Percentiles rank a stretch among this genome's conserved stretches.
phyloP scores from a whole-genome alignment of 768 basidiomycete genomes.

The Macrolepiota albuminosa region DNA sequence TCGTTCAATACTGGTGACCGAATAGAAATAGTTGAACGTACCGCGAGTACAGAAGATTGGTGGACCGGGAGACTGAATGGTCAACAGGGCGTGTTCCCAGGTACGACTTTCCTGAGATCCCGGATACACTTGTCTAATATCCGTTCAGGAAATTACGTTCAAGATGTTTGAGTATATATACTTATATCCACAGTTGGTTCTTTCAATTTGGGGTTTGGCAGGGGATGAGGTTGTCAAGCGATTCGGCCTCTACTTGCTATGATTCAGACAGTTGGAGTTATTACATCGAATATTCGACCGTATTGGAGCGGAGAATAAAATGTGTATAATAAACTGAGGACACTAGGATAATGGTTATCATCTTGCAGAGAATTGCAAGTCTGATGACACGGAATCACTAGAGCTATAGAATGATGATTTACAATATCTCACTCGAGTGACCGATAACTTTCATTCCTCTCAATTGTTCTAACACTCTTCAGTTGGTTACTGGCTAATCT shows the following conservation, averaged over 20 bases:
- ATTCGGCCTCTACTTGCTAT: background rate
- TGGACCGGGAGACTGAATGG: slow-evolving; percentile 92
- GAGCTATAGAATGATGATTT: background rate
- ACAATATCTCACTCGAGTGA: background rate
- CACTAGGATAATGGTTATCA: background rate
- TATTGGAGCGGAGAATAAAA: background rate
- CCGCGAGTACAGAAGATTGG: slow-evolving; percentile 87
- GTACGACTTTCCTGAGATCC: slow-evolving; percentile 29
- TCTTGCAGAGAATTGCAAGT: background rate
- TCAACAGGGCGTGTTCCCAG: slow-evolving; percentile 85
- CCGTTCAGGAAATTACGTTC: slow-evolving; percentile 60
- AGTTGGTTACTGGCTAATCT: slow-evolving; percentile 10
- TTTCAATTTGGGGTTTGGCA: background rate
- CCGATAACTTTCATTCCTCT: background rate
- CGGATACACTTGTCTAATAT: slow-evolving; percentile 4
- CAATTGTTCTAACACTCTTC: background rate
- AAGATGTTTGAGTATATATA: slow-evolving; percentile 29
- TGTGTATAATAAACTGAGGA: background rate
- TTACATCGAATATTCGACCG: background rate
- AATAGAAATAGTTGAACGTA: slow-evolving; percentile 86
- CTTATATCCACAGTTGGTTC: background rate
- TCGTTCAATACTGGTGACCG: slow-evolving; percentile 85
- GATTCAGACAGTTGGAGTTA: background rate
- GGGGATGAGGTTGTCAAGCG: background rate
- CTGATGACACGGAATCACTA: background rate